A percentile compares a stretch with the other conserved stretches of the same genome.
Conservation (phyloP, 208 protist genomes). For the Leishmania gerbilli region DNA sequence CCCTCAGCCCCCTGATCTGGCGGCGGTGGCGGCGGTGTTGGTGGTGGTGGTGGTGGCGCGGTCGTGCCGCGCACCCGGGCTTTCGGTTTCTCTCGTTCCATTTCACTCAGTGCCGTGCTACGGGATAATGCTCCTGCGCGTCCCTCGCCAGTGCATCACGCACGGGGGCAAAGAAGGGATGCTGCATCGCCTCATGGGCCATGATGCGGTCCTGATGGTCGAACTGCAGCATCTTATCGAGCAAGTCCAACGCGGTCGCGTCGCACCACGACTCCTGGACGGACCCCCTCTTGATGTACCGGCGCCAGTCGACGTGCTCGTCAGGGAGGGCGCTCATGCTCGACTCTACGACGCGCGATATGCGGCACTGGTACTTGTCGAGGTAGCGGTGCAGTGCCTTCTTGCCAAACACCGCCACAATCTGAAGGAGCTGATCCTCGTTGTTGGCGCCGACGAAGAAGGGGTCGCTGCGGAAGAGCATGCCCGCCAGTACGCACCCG, state of each 20-base stretch:
- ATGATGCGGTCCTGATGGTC: constrained; percentile 97
- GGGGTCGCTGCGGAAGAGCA: constrained; percentile 98
- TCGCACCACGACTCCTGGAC: constrained; percentile 70
- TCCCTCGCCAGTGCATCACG: constrained; percentile 45
- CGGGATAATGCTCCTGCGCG: constrained; percentile 74
- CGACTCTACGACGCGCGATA: constrained; percentile 86
- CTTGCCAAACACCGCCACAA: constrained; percentile 96
- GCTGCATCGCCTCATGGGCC: constrained; percentile 97
- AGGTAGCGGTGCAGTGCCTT: constrained; percentile 94
- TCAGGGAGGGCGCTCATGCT: constrained; percentile 31
- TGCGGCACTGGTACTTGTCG: constrained; percentile 95
- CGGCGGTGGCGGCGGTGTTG: not conserved
- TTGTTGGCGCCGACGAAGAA: constrained; percentile 99
- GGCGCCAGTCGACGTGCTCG: constrained; percentile 42
- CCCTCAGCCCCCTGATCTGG: not conserved
- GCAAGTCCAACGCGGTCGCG: constrained; percentile 97
- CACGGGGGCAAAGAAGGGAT: constrained; percentile 98
- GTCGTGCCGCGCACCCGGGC: not conserved
- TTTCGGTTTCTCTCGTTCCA: not conserved
- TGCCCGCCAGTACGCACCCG: constrained; percentile 98
- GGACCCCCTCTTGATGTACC: constrained; percentile 19
- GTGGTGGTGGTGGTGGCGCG: too few species aligned
- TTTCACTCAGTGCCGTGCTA: constrained; percentile 3
- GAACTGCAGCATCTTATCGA: constrained; percentile 97
- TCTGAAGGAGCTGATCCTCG: constrained; percentile 98